Conservation (phyloP, 805 yeast genomes). For the Wickerhamiella slavikovae region DNA sequence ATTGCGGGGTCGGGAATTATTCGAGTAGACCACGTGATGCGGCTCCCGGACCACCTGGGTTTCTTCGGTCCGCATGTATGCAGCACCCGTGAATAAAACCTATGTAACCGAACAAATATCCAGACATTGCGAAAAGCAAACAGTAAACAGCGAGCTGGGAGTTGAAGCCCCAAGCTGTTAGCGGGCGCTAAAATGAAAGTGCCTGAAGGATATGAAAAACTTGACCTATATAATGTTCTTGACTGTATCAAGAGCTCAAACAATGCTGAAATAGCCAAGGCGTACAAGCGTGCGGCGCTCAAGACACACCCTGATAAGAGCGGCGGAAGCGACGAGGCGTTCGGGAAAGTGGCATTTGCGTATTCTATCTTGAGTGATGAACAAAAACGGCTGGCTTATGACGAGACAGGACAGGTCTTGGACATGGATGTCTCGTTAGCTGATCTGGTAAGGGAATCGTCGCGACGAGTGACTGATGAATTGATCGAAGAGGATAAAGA, state of each 20-base stretch:
- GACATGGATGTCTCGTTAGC: constrained; percentile 20
- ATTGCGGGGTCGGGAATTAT: no score
- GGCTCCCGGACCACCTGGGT: no score
- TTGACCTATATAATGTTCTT: constrained; percentile 16
- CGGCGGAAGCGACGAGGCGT: constrained; percentile 22
- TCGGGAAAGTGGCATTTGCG: constrained; percentile 57
- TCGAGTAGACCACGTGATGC: no score
- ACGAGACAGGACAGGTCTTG: constrained; percentile 44
- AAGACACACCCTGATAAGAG: constrained; percentile 55
- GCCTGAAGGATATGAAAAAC: constrained; percentile 11
- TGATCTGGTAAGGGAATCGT: constrained; percentile 20
- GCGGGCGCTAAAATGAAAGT: constrained; percentile 11
- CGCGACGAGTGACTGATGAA: constrained; percentile 21
- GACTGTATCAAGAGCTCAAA: constrained; percentile 5
- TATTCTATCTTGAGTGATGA: constrained; percentile 47
- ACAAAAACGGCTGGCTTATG: constrained; percentile 34
- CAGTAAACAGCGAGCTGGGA: no score
- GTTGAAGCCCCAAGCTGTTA: no score
- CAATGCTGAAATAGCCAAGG: constrained; percentile 38
- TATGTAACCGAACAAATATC: no score
- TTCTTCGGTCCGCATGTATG: no score
- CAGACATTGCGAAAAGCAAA: no score
- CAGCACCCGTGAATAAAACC: no score
- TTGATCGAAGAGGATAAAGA: constrained; percentile 45
- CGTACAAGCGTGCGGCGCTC: constrained; percentile 45